Evolutionary conservation across 2,329 filamentous ascomycete species (phyloP).

Genomic region (Penicillium paneum): DNA sequence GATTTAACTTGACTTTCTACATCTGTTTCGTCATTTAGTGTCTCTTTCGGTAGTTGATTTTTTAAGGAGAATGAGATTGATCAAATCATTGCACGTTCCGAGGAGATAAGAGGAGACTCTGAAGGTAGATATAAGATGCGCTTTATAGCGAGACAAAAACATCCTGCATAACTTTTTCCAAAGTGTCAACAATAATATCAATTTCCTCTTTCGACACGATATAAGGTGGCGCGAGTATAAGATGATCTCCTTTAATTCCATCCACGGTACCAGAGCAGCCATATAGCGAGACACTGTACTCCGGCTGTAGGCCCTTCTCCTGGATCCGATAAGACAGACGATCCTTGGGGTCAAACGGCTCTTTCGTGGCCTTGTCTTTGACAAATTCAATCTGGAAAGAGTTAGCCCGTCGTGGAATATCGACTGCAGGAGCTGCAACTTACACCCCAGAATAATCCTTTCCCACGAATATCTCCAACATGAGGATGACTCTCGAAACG

Average conservation of each 20-base stretch:
- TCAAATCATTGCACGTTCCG: neutral
- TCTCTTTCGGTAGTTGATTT: neutral
- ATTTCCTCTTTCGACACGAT: constrained; percentile 59
- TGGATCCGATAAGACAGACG: constrained; percentile 51
- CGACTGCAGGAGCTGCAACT: constrained; percentile 26
- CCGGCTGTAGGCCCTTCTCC: constrained; percentile 46
- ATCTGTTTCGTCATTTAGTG: neutral
- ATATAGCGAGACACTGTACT: constrained; percentile 58
- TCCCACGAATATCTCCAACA: constrained; percentile 59
- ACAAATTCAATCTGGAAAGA: constrained; percentile 54
- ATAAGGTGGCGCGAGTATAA: constrained; percentile 67
- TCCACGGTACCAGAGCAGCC: constrained; percentile 62
- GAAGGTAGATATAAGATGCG: too few relatives aligned
- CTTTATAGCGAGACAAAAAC: constrained; percentile 37
- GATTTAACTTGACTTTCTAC: neutral
- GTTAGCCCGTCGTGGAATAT: neutral
- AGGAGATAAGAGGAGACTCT: neutral
- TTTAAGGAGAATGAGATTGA: neutral
- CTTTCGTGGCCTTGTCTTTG: constrained; percentile 52
- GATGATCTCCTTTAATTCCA: constrained; percentile 61
- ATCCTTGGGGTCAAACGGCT: constrained; percentile 49
- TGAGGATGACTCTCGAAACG: constrained; percentile 46
- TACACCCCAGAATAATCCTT: constrained; percentile 59
- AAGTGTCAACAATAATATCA: constrained; percentile 52
- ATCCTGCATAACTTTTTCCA: constrained; percentile 53